Conservation (phyloP, 2,329 filamentous ascomycete species). For the Aspergillus cejpii region DNA sequence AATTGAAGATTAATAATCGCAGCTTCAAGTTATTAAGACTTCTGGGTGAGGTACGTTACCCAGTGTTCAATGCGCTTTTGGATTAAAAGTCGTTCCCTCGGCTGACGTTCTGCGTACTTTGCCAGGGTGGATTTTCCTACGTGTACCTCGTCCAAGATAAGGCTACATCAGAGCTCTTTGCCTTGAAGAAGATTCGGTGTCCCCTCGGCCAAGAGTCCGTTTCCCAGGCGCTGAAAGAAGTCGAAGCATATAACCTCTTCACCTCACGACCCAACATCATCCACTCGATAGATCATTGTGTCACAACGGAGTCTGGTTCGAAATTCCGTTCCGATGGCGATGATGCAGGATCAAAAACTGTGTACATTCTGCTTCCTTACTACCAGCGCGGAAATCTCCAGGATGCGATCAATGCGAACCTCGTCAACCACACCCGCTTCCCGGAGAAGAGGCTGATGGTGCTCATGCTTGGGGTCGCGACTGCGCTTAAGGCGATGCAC, state of each 20-base stretch:
- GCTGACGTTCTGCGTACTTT: conserved; percentile 6
- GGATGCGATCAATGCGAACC: conserved; percentile 96
- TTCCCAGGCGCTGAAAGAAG: conserved; percentile 88
- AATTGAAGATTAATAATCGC: conserved; percentile 88
- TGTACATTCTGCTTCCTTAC: conserved; percentile 94
- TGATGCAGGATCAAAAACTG: conserved; percentile 69
- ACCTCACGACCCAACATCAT: conserved; percentile 78
- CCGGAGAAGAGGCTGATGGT: conserved; percentile 83
- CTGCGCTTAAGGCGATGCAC: conserved; percentile 84
- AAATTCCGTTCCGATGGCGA: conserved; percentile 52
- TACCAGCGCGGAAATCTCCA: conserved; percentile 93
- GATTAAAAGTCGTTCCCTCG: conserved; percentile 3
- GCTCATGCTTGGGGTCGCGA: conserved; percentile 85
- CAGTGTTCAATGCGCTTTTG: conserved; percentile 3
- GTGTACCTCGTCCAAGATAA: conserved; percentile 97
- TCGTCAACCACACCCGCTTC: conserved; percentile 89
- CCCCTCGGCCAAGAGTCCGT: conserved; percentile 96
- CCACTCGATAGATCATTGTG: conserved; percentile 71
- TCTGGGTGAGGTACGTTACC: conserved; percentile 68
- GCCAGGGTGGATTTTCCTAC: conserved; percentile 90
- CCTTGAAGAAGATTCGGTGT: conserved; percentile 97
- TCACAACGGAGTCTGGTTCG: conserved; percentile 62
- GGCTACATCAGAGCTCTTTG: conserved; percentile 72
- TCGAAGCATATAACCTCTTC: conserved; percentile 93
- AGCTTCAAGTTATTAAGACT: conserved; percentile 94